Conservation (phyloP, 192 early-diverging fungal genomes). For the Backusella tuberculispora region DNA sequence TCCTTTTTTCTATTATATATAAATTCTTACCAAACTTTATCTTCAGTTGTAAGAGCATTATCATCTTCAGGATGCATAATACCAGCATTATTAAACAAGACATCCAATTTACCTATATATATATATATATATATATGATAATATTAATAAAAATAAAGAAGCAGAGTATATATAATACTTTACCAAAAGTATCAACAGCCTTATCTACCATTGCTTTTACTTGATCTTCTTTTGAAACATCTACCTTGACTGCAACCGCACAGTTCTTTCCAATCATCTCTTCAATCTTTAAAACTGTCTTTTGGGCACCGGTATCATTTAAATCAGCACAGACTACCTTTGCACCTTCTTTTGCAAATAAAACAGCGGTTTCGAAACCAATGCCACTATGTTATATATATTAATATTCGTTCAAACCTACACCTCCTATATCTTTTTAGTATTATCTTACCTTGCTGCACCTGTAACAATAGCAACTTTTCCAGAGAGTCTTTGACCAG, state of each 20-base stretch:
- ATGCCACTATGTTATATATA: constrained; percentile 63
- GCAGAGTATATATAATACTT: not conserved
- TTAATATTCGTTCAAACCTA: too few relatives aligned
- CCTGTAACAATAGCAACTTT: constrained; percentile 88
- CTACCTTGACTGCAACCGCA: constrained; percentile 67
- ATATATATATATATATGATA: too few relatives aligned
- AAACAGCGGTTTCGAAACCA: constrained; percentile 71
- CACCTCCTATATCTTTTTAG: not conserved
- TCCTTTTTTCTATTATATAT: not conserved
- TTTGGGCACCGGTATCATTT: constrained; percentile 62
- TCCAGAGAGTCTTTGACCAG: constrained; percentile 34
- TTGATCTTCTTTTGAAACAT: constrained; percentile 76
- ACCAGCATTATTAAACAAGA: constrained; percentile 89
- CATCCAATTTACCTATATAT: constrained; percentile 67
- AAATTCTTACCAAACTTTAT: constrained; percentile 73
- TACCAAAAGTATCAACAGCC: constrained; percentile 72
- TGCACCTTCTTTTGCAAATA: constrained; percentile 82
- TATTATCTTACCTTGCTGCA: constrained; percentile 65
- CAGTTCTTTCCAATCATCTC: constrained; percentile 45
- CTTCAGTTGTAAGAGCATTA: constrained; percentile 75
- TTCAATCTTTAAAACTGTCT: constrained; percentile 57
- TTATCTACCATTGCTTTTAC: constrained; percentile 67
- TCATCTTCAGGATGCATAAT: constrained; percentile 85
- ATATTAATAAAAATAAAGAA: not conserved
- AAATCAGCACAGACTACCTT: constrained; percentile 80